phyloP scores from a whole-genome alignment of 495 filamentous ascomycete species.

The Entonaema liquescens region DNA sequence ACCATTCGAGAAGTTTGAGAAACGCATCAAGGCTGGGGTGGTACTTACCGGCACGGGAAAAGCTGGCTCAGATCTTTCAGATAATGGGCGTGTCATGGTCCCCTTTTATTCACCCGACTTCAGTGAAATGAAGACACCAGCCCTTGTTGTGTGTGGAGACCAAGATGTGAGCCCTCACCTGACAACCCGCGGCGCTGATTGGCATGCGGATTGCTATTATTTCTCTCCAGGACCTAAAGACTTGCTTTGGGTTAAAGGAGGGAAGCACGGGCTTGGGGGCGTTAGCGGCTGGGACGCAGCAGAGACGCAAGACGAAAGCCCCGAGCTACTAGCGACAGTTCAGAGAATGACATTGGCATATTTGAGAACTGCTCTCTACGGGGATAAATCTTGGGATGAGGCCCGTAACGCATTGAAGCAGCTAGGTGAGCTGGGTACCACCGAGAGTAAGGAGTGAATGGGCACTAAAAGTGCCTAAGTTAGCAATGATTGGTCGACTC shows the following conservation, averaged over 20 bases:
- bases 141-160: slow-evolving; percentile 53
- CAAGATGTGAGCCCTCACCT: slow-evolving; percentile 50
- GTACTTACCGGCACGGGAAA: slow-evolving; percentile 49
- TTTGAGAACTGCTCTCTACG: slow-evolving; percentile 50
- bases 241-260: slow-evolving; percentile 49
- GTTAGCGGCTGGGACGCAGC: slow-evolving; percentile 53
- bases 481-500: not conserved
- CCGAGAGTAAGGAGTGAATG: slow-evolving; percentile 46
- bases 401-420: slow-evolving; percentile 44
- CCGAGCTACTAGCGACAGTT: slow-evolving; percentile 47
- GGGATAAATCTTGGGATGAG: slow-evolving; percentile 48
- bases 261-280: slow-evolving; percentile 51
- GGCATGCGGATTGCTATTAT: slow-evolving; percentile 53
- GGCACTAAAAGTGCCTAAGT: no score
- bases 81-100: slow-evolving; percentile 33
- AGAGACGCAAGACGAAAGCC: slow-evolving; percentile 54
- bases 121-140: slow-evolving; percentile 48
- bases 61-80: slow-evolving; percentile 39
- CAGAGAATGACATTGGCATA: slow-evolving; percentile 56
- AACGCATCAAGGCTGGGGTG: slow-evolving; percentile 53
- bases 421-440: slow-evolving; percentile 43
- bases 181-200: slow-evolving; percentile 50
- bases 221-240: slow-evolving; percentile 50
- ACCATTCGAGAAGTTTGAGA: slow-evolving; percentile 23
- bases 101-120: slow-evolving; percentile 50